Conservation (phyloP, 2,329 filamentous ascomycete genomes). For the Fusarium buxicola region DNA sequence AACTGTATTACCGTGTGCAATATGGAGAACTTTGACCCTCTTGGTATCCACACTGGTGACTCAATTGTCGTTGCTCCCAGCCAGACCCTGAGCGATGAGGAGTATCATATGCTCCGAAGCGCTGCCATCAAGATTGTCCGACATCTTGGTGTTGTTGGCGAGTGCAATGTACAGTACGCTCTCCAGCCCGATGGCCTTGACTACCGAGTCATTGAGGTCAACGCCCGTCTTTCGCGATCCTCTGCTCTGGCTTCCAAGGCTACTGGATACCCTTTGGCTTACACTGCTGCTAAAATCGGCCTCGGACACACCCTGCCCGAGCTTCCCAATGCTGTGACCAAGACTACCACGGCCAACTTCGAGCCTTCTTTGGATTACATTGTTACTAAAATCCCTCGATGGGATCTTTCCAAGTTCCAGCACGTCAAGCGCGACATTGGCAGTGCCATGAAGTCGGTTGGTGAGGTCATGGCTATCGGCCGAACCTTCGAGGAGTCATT, state of each 20-base stretch:
- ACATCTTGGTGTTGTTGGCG: conserved; percentile 95
- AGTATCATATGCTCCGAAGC: conserved; percentile 99
- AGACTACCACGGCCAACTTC: conserved; percentile 98
- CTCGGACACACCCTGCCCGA: conserved; percentile 95
- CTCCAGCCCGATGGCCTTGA: conserved; percentile 96
- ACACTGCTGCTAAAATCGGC: conserved; percentile 98
- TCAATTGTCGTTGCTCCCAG: conserved; percentile 98
- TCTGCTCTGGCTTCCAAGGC: conserved; percentile 98
- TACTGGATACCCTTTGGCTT: conserved; percentile 95
- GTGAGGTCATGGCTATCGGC: conserved; percentile 99
- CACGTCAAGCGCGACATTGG: conserved; percentile 98
- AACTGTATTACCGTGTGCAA: conserved; percentile 99
- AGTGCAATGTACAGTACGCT: conserved; percentile 99
- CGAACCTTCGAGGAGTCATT: conserved; percentile 99
- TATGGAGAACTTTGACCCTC: conserved; percentile 87
- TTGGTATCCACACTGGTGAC: conserved; percentile 98
- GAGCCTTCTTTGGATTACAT: conserved; percentile 98
- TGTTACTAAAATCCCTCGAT: conserved; percentile 97
- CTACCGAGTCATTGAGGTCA: conserved; percentile 99
- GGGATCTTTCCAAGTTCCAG: conserved; percentile 99
- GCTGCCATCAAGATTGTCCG: conserved; percentile 98
- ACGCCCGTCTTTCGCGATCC: conserved; percentile 96
- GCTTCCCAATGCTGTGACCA: conserved; percentile 96
- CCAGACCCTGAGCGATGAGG: conserved; percentile 97
- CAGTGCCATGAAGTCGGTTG: conserved; percentile 98